These are phyloP conservation scores for Setaria italica DNA, from an alignment of 202 grass and related monocot species.

Conservation along the genomic window DNA sequence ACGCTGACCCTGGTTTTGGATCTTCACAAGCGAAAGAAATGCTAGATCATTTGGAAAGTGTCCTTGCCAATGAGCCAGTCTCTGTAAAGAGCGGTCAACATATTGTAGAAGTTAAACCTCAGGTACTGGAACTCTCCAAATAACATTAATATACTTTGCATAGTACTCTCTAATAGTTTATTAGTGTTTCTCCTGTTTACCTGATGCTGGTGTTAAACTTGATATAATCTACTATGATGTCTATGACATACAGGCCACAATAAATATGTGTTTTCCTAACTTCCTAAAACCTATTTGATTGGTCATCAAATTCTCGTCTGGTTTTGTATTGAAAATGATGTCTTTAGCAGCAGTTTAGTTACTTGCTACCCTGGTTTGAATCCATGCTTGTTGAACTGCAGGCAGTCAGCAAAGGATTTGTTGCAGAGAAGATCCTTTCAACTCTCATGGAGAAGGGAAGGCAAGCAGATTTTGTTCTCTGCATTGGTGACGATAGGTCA, in stretches of 20 bases:
- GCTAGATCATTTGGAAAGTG: constrained; percentile 64
- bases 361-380: neutral
- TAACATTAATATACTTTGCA: neutral
- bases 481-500: constrained; percentile 70
- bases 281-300: neutral
- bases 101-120: constrained; percentile 77
- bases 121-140: constrained; percentile 50
- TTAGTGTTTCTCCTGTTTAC: constrained; percentile 13
- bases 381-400: constrained; percentile 33
- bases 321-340: neutral
- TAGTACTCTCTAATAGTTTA: neutral
- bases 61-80: constrained; percentile 66
- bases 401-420: constrained; percentile 72
- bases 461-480: constrained; percentile 69
- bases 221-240: neutral
- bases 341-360: neutral
- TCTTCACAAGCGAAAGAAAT: constrained; percentile 74
- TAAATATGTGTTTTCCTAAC: neutral
- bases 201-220: constrained; percentile 6
- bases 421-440: constrained; percentile 68
- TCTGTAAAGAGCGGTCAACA: constrained; percentile 69
- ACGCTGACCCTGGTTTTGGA: constrained; percentile 68
- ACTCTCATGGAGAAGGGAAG: constrained; percentile 57
- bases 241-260: neutral
- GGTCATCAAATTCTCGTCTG: neutral